These are phyloP conservation scores for Malassezia dermatis DNA, from an alignment of 1,284 basidiomycete genomes.

Conservation along the genomic window DNA sequence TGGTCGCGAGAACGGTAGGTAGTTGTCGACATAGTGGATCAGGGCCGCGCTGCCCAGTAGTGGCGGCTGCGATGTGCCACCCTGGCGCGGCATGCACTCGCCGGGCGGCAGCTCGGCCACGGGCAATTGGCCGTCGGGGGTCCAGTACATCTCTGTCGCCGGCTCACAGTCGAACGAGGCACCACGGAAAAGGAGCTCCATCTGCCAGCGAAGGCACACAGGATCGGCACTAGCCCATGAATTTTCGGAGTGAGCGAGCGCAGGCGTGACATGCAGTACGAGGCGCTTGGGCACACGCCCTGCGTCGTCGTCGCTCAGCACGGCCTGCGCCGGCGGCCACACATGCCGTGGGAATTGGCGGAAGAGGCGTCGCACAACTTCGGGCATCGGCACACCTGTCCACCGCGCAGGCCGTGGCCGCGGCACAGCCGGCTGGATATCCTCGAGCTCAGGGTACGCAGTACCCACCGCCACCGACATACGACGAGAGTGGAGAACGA, in stretches of 20 bases:
- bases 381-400: constrained; percentile 19
- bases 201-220: constrained; percentile 34
- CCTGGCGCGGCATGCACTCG: neutral
- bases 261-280: constrained; percentile 24
- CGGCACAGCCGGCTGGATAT: constrained; percentile 24
- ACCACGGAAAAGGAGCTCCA: constrained; percentile 29
- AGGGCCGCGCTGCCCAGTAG: constrained; percentile 20
- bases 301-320: constrained; percentile 7
- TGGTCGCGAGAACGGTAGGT: constrained; percentile 19
- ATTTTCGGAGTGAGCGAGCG: neutral
- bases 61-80: neutral
- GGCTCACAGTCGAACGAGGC: constrained; percentile 24
- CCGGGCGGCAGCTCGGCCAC: constrained; percentile 26
- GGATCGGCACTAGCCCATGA: constrained; percentile 37
- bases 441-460: constrained; percentile 26
- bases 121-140: constrained; percentile 26
- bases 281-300: constrained; percentile 17
- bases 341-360: constrained; percentile 22
- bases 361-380: constrained; percentile 22
- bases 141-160: constrained; percentile 28
- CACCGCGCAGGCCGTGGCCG: neutral
- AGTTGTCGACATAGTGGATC: constrained; percentile 26
- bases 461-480: neutral
- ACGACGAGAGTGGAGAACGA: neutral
- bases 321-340: constrained; percentile 20